phyloP scores from a whole-genome alignment of 2,329 filamentous ascomycete species.

The Trichophyton verrucosum region DNA sequence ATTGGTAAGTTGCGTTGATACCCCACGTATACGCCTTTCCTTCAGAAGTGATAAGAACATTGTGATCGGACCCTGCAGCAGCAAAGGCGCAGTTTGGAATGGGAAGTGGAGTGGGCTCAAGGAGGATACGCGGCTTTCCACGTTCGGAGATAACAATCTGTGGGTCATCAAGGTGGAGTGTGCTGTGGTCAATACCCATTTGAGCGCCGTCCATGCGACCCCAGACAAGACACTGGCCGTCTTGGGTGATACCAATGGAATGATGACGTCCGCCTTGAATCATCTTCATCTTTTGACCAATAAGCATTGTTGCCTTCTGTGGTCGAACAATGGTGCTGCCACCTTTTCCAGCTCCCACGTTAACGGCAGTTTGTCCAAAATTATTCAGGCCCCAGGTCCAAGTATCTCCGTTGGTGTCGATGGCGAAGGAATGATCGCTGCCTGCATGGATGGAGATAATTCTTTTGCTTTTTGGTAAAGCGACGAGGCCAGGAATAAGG shows the following conservation, averaged over 20 bases:
- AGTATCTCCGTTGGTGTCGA: background rate
- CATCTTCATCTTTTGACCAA: background rate
- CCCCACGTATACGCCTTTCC: background rate
- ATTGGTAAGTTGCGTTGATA: background rate
- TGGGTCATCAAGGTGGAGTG: background rate
- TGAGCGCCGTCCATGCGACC: background rate
- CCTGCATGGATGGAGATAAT: background rate
- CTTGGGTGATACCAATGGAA: background rate
- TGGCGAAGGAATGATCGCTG: background rate
- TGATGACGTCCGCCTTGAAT: background rate
- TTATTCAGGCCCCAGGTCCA: background rate
- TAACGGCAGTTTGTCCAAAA: background rate
- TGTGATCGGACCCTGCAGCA: background rate
- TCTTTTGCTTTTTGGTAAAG: too few species aligned
- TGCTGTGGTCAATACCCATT: background rate
- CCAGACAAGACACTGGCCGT: background rate
- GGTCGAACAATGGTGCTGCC: too few species aligned
- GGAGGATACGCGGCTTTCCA: background rate
- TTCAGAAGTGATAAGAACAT: background rate
- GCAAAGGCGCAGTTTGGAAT: background rate
- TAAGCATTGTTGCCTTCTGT: too few species aligned
- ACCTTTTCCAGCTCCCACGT: too few species aligned
- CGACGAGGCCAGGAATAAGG: too few species aligned
- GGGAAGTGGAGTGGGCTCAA: background rate
- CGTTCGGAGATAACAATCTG: background rate